phyloP scores from a whole-genome alignment of 495 filamentous ascomycete genomes.

The Aspergillus hancockii region DNA sequence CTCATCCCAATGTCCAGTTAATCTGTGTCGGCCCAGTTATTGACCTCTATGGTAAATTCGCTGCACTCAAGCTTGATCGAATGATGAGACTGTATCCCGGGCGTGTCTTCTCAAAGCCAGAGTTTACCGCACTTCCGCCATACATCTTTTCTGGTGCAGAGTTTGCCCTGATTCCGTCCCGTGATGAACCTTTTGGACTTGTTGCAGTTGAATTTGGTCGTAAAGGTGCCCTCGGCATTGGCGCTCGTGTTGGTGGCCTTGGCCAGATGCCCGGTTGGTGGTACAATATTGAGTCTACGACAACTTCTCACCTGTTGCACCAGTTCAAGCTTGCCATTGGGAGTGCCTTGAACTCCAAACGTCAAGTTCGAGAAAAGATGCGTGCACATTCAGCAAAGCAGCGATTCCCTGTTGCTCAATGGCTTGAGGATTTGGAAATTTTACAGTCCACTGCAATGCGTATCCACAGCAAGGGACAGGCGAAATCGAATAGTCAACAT shows the following conservation, averaged over 20 bases:
- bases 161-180: constrained; percentile 76
- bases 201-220: constrained; percentile 80
- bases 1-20: constrained; percentile 65
- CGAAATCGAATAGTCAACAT: constrained; percentile 35
- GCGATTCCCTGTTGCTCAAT: constrained; percentile 72
- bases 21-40: constrained; percentile 74
- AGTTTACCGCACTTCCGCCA: constrained; percentile 72
- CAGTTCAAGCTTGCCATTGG: constrained; percentile 73
- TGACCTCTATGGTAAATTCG: constrained; percentile 78
- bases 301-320: constrained; percentile 66
- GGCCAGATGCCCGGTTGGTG: constrained; percentile 82
- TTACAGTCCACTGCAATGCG: constrained; percentile 58
- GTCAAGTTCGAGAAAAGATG: constrained; percentile 63
- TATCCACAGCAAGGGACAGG: constrained; percentile 43
- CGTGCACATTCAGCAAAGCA: constrained; percentile 75
- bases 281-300: constrained; percentile 69
- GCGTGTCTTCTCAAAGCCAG: constrained; percentile 74
- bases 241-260: constrained; percentile 65
- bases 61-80: constrained; percentile 68
- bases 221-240: constrained; percentile 75
- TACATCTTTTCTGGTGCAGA: constrained; percentile 80
- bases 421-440: constrained; percentile 63
- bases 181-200: constrained; percentile 80
- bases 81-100: constrained; percentile 77
- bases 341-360: constrained; percentile 63